A percentile compares a stretch with the other conserved stretches of the same genome.
phyloP scores from a whole-genome alignment of 2,329 filamentous ascomycete genomes.

The Didymella exigua region DNA sequence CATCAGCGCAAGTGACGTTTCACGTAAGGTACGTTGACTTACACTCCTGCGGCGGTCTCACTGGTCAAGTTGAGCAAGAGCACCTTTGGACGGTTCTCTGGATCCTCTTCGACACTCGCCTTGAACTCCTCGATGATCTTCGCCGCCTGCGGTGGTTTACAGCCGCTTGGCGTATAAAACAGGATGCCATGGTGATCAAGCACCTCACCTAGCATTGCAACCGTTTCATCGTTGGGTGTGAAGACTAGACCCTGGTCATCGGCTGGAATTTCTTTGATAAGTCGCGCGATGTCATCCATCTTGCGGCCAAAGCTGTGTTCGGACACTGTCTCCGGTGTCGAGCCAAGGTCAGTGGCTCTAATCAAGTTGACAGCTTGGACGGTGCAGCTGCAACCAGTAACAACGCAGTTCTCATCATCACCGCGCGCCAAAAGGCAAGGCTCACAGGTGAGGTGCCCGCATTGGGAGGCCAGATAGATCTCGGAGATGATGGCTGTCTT shows the following conservation, averaged over 20 bases:
- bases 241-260: slow-evolving; percentile 41
- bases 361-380: slow-evolving; percentile 29
- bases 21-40: slow-evolving; percentile 35
- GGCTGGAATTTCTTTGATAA: slow-evolving; percentile 51
- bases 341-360: slow-evolving; percentile 27
- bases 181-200: slow-evolving; percentile 26
- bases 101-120: slow-evolving; percentile 18
- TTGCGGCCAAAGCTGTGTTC: slow-evolving; percentile 40
- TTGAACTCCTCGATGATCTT: slow-evolving; percentile 40
- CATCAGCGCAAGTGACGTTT: neutral
- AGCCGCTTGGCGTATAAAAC: slow-evolving; percentile 21
- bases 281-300: slow-evolving; percentile 24
- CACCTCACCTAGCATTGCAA: slow-evolving; percentile 24
- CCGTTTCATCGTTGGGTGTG: slow-evolving; percentile 28
- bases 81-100: slow-evolving; percentile 50
- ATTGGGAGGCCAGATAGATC: slow-evolving; percentile 30
- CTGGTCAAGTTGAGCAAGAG: slow-evolving; percentile 63
- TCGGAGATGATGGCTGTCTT: slow-evolving; percentile 4
- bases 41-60: slow-evolving; percentile 65
- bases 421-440: slow-evolving; percentile 28
- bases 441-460: slow-evolving; percentile 37
- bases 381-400: slow-evolving; percentile 24
- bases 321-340: slow-evolving; percentile 20
- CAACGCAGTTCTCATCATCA: slow-evolving; percentile 31
- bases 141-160: slow-evolving; percentile 14